phyloP scores from a whole-genome alignment of 257 asterid genomes.

The Nicotiana tabacum region DNA sequence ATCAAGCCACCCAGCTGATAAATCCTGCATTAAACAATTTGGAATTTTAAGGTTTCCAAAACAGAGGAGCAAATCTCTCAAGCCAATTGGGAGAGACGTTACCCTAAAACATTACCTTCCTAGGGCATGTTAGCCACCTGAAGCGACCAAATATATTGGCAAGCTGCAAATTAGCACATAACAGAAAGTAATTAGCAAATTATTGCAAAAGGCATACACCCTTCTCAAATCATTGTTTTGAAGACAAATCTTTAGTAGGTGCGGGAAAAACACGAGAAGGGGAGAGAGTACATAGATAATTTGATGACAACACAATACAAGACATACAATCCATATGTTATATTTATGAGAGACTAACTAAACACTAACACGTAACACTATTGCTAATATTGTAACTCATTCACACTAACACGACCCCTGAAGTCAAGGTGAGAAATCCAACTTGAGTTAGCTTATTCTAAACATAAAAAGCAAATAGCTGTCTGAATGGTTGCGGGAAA shows the following conservation, averaged over 20 bases:
- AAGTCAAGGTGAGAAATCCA: neutral
- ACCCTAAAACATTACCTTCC: constrained; percentile 55
- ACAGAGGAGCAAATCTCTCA: neutral
- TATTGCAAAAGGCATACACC: neutral
- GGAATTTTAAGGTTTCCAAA: constrained; percentile 10
- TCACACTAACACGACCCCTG: neutral
- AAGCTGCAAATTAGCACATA: constrained; percentile 45
- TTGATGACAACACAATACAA: neutral
- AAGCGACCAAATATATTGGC: constrained; percentile 75
- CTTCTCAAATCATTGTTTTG: neutral
- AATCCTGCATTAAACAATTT: constrained; percentile 47
- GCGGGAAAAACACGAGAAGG: neutral
- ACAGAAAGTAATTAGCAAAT: constrained; percentile 10
- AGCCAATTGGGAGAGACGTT: constrained; percentile 4
- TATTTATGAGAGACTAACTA: neutral
- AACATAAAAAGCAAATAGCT: neutral
- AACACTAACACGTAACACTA: neutral
- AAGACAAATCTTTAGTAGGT: neutral
- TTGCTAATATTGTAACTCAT: neutral
- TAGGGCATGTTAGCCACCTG: constrained; percentile 94
- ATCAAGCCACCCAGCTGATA: constrained; percentile 88
- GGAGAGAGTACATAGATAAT: neutral
- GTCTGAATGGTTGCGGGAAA: neutral
- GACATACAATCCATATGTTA: neutral
- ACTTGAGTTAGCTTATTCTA: neutral